Evolutionary conservation across 179 eudicot species (phyloP), one percentile per base, ranked within the genome.

Genomic region (Corrigiola litoralis): DNA sequence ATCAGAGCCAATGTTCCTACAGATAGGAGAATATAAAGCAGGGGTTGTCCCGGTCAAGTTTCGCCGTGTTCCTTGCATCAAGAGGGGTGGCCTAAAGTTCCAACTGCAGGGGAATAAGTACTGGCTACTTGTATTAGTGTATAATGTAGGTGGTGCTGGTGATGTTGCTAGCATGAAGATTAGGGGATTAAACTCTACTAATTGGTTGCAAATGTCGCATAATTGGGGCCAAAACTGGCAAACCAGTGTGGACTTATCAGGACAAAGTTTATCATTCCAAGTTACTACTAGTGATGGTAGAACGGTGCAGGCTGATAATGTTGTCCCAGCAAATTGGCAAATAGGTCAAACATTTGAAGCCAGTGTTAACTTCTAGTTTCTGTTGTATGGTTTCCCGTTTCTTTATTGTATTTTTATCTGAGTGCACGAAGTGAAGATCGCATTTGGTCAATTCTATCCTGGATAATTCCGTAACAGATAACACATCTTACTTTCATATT

Each of bases 241-340:
- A n/a, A 2, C 13, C 7, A 8, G 16, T 2, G 27, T 16, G 2
- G 36, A 48, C 27, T 11, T 58, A 8, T 2, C 11, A 2, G 72
- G 72, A 3, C 65, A 68, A 68, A 9, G 38, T 25, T 34, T 68
- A 31, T 68, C 79, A 23, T 70, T 75, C 27, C 70, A 65, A 63
- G 63, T 75, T 4, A 70, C 71, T 13, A 37, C 40, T 44, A 75
- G 75, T 58, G 75, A 75, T 58, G 68, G 79, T 32, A 52, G 9
- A 54, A 36, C 31, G 17, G 6, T 75, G 7, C 44, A 36, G 4
- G 20, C 63, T 70, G 44, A 58, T 46, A 37, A 51, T 65, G 68
- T 70, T 51, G 68, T 45, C 3, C 59, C 71, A 1, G 10, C 17
- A 28, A 59, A 53, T 44, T 69, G 79, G 65, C 48, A 18, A 36